Percentiles rank a stretch among this genome's conserved stretches.
Conservation (phyloP, 805 yeast species). For the Spathaspora sp. region DNA sequence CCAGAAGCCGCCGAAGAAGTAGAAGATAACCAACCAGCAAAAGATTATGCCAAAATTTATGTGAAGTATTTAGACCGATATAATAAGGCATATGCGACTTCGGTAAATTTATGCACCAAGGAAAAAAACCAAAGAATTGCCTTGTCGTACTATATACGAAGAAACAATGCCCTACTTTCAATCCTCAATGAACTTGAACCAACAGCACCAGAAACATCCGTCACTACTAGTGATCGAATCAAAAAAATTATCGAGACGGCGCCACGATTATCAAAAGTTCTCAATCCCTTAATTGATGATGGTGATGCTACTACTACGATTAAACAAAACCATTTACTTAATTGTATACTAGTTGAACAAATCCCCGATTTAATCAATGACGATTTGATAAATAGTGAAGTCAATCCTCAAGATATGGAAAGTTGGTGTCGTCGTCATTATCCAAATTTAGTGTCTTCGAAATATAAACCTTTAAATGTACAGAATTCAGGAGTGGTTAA, state of each 20-base stretch:
- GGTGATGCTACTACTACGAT: conserved; percentile 11
- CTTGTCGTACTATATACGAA: conserved; percentile 27
- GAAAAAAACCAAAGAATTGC: conserved; percentile 35
- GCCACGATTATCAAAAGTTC: conserved; percentile 16
- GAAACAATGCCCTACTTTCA: conserved; percentile 35
- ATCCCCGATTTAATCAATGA: conserved; percentile 36
- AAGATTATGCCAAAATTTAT: conserved; percentile 23
- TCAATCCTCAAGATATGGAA: conserved; percentile 38
- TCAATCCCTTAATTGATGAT: conserved; percentile 13
- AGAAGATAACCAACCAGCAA: conserved; percentile 1
- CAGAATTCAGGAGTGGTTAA: conserved; percentile 1
- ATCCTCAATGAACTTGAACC: conserved; percentile 13
- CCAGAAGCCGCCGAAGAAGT: not conserved
- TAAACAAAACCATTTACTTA: conserved; percentile 18
- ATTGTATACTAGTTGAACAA: conserved; percentile 30
- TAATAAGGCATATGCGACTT: conserved; percentile 17
- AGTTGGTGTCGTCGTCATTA: conserved; percentile 36
- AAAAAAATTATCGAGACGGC: conserved; percentile 18
- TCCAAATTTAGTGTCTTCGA: conserved; percentile 29
- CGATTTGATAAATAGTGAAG: conserved; percentile 29
- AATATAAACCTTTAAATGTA: conserved; percentile 28
- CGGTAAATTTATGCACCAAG: conserved; percentile 24
- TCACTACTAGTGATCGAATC: conserved; percentile 17
- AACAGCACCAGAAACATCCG: conserved; percentile 1
- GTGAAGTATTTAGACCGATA: conserved; percentile 25